These are phyloP conservation scores for Pisolithus microcarpus DNA, from an alignment of 768 basidiomycete genomes.

Conservation along the genomic window DNA sequence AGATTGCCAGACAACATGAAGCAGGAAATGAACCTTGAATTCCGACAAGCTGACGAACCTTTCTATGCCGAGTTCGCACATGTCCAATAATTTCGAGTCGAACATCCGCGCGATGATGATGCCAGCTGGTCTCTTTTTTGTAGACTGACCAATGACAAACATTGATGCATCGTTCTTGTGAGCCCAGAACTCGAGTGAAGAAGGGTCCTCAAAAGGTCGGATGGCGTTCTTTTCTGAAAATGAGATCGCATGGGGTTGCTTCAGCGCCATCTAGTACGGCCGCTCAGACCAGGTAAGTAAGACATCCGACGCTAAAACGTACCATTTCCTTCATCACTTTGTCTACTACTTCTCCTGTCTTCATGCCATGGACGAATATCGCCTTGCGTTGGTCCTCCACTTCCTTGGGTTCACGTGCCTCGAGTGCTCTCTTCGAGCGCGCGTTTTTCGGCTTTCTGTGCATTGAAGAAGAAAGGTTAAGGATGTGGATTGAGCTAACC, in stretches of 20 bases:
- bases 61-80: slow-evolving; percentile 91
- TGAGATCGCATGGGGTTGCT: slow-evolving; percentile 82
- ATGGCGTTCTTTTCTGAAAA: slow-evolving; percentile 93
- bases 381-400: slow-evolving; percentile 83
- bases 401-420: slow-evolving; percentile 82
- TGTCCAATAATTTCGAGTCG: slow-evolving; percentile 80
- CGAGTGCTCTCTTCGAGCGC: slow-evolving; percentile 82
- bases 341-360: slow-evolving; percentile 75
- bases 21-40: slow-evolving; percentile 59
- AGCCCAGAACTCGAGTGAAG: slow-evolving; percentile 88
- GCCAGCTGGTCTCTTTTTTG: slow-evolving; percentile 89
- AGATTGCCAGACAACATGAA: neutral
- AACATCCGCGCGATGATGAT: slow-evolving; percentile 83
- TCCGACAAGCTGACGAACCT: slow-evolving; percentile 69
- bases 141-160: slow-evolving; percentile 85
- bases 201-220: slow-evolving; percentile 79
- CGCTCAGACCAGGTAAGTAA: neutral
- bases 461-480: neutral
- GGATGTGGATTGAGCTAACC: neutral
- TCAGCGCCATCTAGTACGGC: slow-evolving; percentile 73
- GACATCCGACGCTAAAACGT: slow-evolving; percentile 16
- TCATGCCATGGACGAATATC: slow-evolving; percentile 85
- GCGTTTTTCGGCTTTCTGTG: slow-evolving; percentile 93
- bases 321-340: slow-evolving; percentile 86
- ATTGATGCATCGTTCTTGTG: slow-evolving; percentile 90